Evolutionary conservation across 2,329 filamentous ascomycete genomes (phyloP).

Genomic region (Claviceps sorghi): DNA sequence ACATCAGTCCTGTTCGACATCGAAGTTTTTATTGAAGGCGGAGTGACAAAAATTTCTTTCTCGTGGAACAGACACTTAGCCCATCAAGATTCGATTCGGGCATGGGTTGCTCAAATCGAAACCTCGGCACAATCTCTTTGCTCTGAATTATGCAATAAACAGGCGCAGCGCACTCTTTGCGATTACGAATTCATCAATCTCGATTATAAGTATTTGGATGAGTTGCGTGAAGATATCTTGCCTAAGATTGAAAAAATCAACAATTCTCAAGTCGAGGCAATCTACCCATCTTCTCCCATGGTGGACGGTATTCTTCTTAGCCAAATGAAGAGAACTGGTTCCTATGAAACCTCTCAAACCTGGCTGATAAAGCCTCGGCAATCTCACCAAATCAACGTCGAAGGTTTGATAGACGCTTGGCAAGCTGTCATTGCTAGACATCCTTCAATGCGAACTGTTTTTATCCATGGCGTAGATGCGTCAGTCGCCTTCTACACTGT

Average conservation of each 20-base stretch:
- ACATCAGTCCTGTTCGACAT: constrained; percentile 3
- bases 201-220: constrained; percentile 2
- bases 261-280: constrained; percentile 13
- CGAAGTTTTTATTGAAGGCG: neutral
- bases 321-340: constrained; percentile 6
- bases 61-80: constrained; percentile 1
- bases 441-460: constrained; percentile 5
- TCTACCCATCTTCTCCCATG: constrained; percentile 19
- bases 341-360: constrained; percentile 2
- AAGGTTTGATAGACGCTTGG: constrained; percentile 7
- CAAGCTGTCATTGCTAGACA: constrained; percentile 6
- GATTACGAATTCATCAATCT: constrained; percentile 2
- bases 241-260: constrained; percentile 2
- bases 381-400: neutral
- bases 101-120: neutral
- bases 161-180: neutral
- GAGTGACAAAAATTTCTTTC: constrained; percentile 1
- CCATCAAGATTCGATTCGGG: neutral
- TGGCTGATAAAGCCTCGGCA: neutral
- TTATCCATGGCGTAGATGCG: constrained; percentile 3
- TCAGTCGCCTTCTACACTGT: constrained; percentile 4
- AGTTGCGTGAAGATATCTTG: constrained; percentile 7
- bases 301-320: constrained; percentile 20
- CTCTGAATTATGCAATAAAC: neutral
- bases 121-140: neutral